Percentiles rank a stretch among this genome's conserved stretches.
These are phyloP conservation scores for Gossypium ekmanianum DNA, from an alignment of 345 rosid genomes.

Conservation along the genomic window DNA sequence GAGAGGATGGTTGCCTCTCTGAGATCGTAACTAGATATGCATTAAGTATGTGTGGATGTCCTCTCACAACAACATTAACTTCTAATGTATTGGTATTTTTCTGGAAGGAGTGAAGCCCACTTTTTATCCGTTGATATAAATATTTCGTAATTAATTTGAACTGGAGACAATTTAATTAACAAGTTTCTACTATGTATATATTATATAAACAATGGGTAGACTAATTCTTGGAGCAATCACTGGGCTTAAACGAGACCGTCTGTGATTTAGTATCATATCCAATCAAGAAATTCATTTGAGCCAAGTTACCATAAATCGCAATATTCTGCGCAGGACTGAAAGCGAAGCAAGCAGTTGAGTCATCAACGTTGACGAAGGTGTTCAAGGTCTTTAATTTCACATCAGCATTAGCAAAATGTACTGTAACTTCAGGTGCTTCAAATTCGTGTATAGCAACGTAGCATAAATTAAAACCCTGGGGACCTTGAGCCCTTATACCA, in stretches of 20 bases:
- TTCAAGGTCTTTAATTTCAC: conserved; percentile 33
- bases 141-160: too few relatives aligned
- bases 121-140: too few relatives aligned
- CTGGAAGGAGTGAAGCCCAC: too few relatives aligned
- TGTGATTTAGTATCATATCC: conserved; percentile 39
- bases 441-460: conserved; percentile 20
- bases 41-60: too few relatives aligned
- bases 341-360: conserved; percentile 35
- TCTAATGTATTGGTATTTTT: too few relatives aligned
- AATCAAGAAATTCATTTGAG: conserved; percentile 49
- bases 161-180: too few relatives aligned
- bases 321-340: background rate
- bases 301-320: conserved; percentile 43
- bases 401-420: conserved; percentile 42
- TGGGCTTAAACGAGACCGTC: conserved; percentile 41
- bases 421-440: conserved; percentile 30
- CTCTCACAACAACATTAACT: too few relatives aligned
- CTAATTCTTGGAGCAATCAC: conserved; percentile 40
- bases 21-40: too few relatives aligned
- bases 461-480: conserved; percentile 32
- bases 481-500: conserved; percentile 23
- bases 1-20: too few relatives aligned
- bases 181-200: too few relatives aligned
- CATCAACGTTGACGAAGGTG: conserved; percentile 30
- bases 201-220: too few relatives aligned